Evolutionary conservation across 352 stramenopile species (phyloP).

Genomic region (Phytophthora lateralis): DNA sequence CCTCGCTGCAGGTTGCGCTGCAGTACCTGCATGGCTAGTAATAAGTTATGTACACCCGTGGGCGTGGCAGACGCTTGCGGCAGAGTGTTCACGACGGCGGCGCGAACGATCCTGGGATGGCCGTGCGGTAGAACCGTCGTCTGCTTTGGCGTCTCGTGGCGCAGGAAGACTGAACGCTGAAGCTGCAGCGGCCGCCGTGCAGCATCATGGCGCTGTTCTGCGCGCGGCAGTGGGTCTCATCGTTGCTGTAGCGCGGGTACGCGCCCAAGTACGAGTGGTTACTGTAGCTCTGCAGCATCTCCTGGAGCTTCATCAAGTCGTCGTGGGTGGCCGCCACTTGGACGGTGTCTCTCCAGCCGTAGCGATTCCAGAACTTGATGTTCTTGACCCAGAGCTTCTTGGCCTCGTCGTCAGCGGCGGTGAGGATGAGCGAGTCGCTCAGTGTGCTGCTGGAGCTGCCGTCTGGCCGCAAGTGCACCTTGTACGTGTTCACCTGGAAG

Average conservation of each 20-base stretch:
- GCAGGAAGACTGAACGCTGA: conserved; percentile 17
- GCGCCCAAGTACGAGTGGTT: neutral
- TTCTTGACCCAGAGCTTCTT: conserved; percentile 74
- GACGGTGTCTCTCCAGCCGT: conserved; percentile 65
- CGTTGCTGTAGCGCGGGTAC: conserved; percentile 30
- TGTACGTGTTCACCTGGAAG: conserved; percentile 79
- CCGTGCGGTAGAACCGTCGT: conserved; percentile 62
- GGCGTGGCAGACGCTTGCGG: conserved; percentile 10
- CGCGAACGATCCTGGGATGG: conserved; percentile 31
- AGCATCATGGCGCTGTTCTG: conserved; percentile 32
- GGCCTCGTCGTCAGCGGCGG: conserved; percentile 43
- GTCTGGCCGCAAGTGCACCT: conserved; percentile 33
- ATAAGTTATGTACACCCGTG: conserved; percentile 42
- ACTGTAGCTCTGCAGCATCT: conserved; percentile 27
- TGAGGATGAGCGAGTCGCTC: conserved; percentile 59
- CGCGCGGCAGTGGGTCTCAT: conserved; percentile 28
- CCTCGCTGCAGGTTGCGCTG: conserved; percentile 7
- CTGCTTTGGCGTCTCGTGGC: conserved; percentile 34
- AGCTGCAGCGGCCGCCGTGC: conserved; percentile 22
- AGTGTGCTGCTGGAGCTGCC: conserved; percentile 37
- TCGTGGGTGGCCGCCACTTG: conserved; percentile 43
- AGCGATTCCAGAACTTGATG: conserved; percentile 70
- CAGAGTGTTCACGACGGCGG: conserved; percentile 33
- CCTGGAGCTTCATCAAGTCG: conserved; percentile 49
- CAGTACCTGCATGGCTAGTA: conserved; percentile 18